Evolutionary conservation across 2,329 filamentous ascomycete genomes (phyloP), one percentile per base, ranked within the genome.

Genomic region (Penicillium psychrosexuale): DNA sequence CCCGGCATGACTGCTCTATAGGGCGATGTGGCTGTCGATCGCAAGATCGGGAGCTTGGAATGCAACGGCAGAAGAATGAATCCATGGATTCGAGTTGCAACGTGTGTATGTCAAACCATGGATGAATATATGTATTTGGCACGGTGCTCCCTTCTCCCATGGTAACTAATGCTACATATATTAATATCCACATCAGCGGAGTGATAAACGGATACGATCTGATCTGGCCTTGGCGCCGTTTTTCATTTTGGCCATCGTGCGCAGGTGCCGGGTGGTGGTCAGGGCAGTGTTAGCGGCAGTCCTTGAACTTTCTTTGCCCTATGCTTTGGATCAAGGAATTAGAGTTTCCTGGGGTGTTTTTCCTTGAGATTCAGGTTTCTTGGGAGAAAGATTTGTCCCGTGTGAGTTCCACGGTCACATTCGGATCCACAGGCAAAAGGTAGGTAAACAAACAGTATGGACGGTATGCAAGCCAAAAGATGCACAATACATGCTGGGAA

Each of bases 11-110:
- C 31, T 47, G 9, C 61, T 50, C 34, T 44, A 40, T 57, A 45
- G 42, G 58, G 60, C 24, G 43, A 55, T 44, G 39, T 39, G 22
- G 40, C 15, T 34, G 60, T 61, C 61, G 60, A 64, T 63, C 61
- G 28, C 44, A 51, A 39, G 51, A 59, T 54, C 56, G 39, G 34
- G 47, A 58, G 51, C 30, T 55, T 63, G 62, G 62, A 30, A 58
- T 55, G n/a, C 51, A 64, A 61, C 61, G 62, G 58, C 15, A 40
- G n/a, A 48, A 52, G 45, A 54, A 51, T 30, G 37, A 36, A 47
- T 30, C 46, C 47, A 57, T 51, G 42, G 40, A 42, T 49, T 49
- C n/a, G 27, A 39, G 19, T 4, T 47, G 28, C 34, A 44, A 30
- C 17, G 47, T 19, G 19, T 15, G 8, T 8, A 9, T 31, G 24